A percentile compares a stretch with the other conserved stretches of the same genome.
These are phyloP conservation scores for Elsinoe fawcettii DNA, from an alignment of 2,329 filamentous ascomycete genomes.

Conservation along the genomic window DNA sequence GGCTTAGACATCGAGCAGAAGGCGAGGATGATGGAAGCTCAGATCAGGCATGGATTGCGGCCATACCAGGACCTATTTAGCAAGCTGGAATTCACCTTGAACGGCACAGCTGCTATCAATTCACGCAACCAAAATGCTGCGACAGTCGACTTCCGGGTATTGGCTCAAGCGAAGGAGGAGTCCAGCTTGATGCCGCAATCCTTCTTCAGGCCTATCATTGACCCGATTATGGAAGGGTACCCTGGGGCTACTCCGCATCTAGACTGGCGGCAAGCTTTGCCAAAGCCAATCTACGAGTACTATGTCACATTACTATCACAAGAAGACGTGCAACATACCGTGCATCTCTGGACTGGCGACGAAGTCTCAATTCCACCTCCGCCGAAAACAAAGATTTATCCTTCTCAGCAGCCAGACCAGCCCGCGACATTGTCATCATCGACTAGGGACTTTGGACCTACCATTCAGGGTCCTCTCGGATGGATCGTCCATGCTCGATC, in stretches of 20 bases:
- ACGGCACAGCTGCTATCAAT: constrained; percentile 24
- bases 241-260: constrained; percentile 28
- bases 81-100: constrained; percentile 25
- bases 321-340: constrained; percentile 23
- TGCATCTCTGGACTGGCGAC: constrained; percentile 22
- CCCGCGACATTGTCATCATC: constrained; percentile 22
- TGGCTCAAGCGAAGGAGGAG: constrained; percentile 28
- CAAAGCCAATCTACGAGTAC: constrained; percentile 20
- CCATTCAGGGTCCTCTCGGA: constrained; percentile 32
- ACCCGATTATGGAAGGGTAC: constrained; percentile 29
- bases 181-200: constrained; percentile 24
- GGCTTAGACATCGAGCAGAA: constrained; percentile 42
- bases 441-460: constrained; percentile 31
- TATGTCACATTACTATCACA: constrained; percentile 26
- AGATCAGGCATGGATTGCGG: constrained; percentile 35
- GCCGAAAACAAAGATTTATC: constrained; percentile 14
- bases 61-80: constrained; percentile 19
- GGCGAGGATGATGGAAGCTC: constrained; percentile 39
- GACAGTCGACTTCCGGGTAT: constrained; percentile 29
- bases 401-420: constrained; percentile 26
- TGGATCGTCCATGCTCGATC: constrained; percentile 30
- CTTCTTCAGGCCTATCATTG: constrained; percentile 24
- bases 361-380: constrained; percentile 12
- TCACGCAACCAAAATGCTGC: constrained; percentile 34
- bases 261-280: constrained; percentile 23